These are phyloP conservation scores for Cyathus striatus DNA, from an alignment of 768 basidiomycete species.

Conservation along the genomic window DNA sequence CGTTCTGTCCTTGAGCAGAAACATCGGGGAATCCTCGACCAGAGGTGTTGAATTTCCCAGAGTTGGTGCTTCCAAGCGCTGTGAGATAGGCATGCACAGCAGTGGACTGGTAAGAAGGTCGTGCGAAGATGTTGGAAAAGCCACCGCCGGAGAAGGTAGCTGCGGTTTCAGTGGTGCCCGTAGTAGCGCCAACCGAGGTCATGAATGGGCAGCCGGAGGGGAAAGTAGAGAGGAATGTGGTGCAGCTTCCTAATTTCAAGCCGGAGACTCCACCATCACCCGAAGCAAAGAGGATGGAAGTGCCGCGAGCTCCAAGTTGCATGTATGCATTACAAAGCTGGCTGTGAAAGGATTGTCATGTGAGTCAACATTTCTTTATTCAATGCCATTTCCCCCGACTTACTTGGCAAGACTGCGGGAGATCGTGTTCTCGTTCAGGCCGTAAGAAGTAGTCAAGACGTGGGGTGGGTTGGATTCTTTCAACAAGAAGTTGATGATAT, in stretches of 20 bases:
- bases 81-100: conserved; percentile 16
- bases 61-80: conserved; percentile 21
- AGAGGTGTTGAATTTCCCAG: conserved; percentile 37
- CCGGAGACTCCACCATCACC: conserved; percentile 42
- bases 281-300: conserved; percentile 41
- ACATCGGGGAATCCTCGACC: conserved; percentile 23
- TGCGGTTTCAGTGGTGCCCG: conserved; percentile 35
- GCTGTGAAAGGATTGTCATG: no score
- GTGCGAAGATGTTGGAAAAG: conserved; percentile 37
- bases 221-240: conserved; percentile 36
- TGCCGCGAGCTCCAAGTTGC: conserved; percentile 42
- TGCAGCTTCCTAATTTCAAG: neutral
- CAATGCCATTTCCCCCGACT: neutral
- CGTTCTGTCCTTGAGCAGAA: conserved; percentile 11
- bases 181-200: conserved; percentile 35
- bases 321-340: conserved; percentile 20
- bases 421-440: conserved; percentile 33
- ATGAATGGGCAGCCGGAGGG: conserved; percentile 40
- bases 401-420: conserved; percentile 6
- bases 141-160: conserved; percentile 46
- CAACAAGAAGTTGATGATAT: conserved; percentile 23
- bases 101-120: conserved; percentile 18
- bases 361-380: neutral
- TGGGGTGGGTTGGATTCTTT: conserved; percentile 27
- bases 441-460: conserved; percentile 48